Percentiles rank a stretch among this genome's conserved stretches.
These are phyloP conservation scores for Blastocystis sp. DNA, from an alignment of 352 stramenopile species.

Conservation along the genomic window DNA sequence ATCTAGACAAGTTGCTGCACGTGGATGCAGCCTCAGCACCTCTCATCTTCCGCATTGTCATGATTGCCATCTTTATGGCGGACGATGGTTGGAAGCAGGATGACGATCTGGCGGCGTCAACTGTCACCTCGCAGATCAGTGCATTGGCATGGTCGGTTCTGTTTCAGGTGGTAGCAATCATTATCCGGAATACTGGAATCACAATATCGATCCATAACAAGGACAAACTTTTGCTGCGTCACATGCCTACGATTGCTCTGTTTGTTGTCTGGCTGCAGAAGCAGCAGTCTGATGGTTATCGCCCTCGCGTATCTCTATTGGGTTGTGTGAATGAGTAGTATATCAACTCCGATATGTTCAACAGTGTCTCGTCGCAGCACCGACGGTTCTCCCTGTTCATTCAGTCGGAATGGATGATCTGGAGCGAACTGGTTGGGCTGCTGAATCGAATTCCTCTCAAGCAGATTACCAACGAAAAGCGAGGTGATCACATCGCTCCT, in stretches of 20 bases:
- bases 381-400: not conserved
- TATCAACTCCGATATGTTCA: not conserved
- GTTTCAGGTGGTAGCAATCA: not conserved
- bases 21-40: not conserved
- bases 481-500: not conserved
- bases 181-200: not conserved
- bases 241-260: not conserved
- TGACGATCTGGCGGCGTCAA: not conserved
- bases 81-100: not conserved
- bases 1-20: not conserved
- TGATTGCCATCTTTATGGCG: slow-evolving; percentile 26
- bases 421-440: not conserved
- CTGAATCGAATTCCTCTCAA: slow-evolving; percentile 33
- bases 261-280: slow-evolving; percentile 21
- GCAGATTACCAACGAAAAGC: not conserved
- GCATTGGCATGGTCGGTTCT: not conserved
- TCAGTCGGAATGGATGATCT: not conserved
- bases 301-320: not conserved
- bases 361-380: not conserved
- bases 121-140: not conserved
- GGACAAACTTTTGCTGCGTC: not conserved
- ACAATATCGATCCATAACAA: not conserved
- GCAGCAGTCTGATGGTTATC: slow-evolving; percentile 5
- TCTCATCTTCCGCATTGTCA: slow-evolving; percentile 9
- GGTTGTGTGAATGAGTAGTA: not conserved